Percentiles rank a stretch among this genome's conserved stretches.
phyloP scores from a whole-genome alignment of 1,139 yeast species.

The Geotrichum reessii region DNA sequence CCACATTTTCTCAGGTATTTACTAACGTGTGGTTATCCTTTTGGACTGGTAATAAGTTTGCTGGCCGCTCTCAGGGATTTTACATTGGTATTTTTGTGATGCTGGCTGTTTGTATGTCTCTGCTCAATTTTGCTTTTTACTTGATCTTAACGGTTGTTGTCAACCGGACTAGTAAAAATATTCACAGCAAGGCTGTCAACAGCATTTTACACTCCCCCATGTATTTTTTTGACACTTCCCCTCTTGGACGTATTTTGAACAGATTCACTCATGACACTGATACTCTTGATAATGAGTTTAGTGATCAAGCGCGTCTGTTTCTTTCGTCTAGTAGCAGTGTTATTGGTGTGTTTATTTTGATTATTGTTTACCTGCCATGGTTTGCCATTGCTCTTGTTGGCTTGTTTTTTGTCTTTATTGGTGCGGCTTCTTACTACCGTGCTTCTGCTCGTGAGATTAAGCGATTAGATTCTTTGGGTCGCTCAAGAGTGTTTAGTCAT shows the following conservation, averaged over 20 bases:
- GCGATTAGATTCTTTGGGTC: conserved; percentile 68
- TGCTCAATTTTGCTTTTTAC: conserved; percentile 42
- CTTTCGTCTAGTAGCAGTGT: conserved; percentile 49
- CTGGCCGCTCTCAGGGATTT: conserved; percentile 43
- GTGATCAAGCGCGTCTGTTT: conserved; percentile 40
- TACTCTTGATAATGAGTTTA: conserved; percentile 64
- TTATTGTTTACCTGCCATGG: conserved; percentile 72
- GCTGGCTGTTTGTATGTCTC: conserved; percentile 40
- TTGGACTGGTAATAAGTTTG: conserved; percentile 64
- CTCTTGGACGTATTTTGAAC: conserved; percentile 64
- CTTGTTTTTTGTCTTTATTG: conserved; percentile 42
- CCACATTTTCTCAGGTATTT: conserved; percentile 59
- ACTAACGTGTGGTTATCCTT: conserved; percentile 80
- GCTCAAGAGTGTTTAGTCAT: conserved; percentile 73
- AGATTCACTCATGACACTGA: conserved; percentile 82
- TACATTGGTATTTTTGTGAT: conserved; percentile 70
- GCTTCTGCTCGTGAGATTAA: conserved; percentile 79
- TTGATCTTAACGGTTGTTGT: conserved; percentile 47
- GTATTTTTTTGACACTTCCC: conserved; percentile 63
- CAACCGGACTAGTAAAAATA: conserved; percentile 38
- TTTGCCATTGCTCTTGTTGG: conserved; percentile 66
- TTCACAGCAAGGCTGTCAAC: conserved; percentile 48
- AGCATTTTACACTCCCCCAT: conserved; percentile 70
- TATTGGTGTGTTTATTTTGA: conserved; percentile 59
- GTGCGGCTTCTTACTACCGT: conserved; percentile 58